A percentile compares a stretch with the other conserved stretches of the same genome.
phyloP scores from a whole-genome alignment of 2,329 filamentous ascomycete species.

The Sphaerulina populicola region DNA sequence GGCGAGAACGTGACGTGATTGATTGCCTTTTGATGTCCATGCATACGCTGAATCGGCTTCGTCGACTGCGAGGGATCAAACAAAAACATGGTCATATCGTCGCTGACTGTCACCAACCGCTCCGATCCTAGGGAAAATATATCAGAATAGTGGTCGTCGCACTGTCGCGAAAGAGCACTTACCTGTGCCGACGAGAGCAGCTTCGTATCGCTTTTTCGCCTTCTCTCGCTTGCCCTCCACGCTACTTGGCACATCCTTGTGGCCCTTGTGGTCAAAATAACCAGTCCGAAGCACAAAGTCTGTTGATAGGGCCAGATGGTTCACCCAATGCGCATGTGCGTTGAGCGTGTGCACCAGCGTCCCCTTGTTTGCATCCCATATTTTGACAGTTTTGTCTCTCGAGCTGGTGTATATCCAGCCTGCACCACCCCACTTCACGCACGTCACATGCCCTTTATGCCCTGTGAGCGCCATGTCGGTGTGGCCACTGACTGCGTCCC shows the following conservation, averaged over 20 bases:
- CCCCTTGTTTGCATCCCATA: conserved; percentile 77
- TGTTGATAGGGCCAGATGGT: conserved; percentile 86
- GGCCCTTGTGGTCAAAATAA: conserved; percentile 74
- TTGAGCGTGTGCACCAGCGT: conserved; percentile 70
- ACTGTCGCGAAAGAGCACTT: not conserved
- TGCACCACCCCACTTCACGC: conserved; percentile 89
- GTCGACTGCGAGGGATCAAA: conserved; percentile 46
- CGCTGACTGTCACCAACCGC: conserved; percentile 78
- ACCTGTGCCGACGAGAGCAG: conserved; percentile 54
- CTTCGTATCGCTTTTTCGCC: conserved; percentile 75
- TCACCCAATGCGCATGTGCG: conserved; percentile 88
- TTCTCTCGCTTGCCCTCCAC: conserved; percentile 64
- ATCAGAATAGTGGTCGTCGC: not conserved
- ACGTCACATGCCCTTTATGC: conserved; percentile 81
- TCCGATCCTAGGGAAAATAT: conserved; percentile 54
- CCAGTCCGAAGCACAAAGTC: conserved; percentile 81
- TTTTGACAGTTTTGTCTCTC: conserved; percentile 84
- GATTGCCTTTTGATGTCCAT: conserved; percentile 95
- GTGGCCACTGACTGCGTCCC: conserved; percentile 68
- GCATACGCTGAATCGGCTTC: conserved; percentile 77
- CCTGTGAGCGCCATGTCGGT: conserved; percentile 78
- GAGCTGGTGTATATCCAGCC: conserved; percentile 75
- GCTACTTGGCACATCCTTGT: conserved; percentile 54
- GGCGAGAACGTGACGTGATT: conserved; percentile 94
- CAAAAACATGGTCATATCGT: conserved; percentile 93